Conservation (phyloP, 257 asterid genomes). For the Galeopsis tetrahit region DNA sequence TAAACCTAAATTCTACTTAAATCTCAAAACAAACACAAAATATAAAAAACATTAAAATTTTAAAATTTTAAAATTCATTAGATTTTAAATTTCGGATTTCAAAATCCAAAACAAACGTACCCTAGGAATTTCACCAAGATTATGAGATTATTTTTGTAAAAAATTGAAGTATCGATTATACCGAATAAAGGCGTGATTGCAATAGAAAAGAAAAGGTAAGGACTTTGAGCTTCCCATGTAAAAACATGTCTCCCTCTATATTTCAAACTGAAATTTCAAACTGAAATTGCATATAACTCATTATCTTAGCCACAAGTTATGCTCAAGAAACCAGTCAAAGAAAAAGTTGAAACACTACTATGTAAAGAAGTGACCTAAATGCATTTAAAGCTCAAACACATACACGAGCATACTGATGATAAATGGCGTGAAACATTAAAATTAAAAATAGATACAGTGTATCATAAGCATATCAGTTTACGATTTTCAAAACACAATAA, state of each 20-base stretch:
- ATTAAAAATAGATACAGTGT: background rate
- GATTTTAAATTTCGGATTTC: too few species aligned
- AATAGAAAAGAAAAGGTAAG: background rate
- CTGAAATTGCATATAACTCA: background rate
- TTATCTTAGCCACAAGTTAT: background rate
- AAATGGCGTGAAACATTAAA: background rate
- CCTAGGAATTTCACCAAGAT: too few species aligned
- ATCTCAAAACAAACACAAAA: too few species aligned
- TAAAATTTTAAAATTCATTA: too few species aligned
- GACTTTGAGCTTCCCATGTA: conserved; percentile 24
- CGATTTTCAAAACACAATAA: background rate
- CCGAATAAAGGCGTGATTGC: too few species aligned
- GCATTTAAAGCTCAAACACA: background rate
- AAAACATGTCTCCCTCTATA: conserved; percentile 4
- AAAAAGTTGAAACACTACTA: background rate
- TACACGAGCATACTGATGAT: conserved; percentile 11
- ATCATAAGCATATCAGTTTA: background rate
- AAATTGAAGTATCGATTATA: too few species aligned
- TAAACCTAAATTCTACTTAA: too few species aligned
- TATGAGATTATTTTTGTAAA: too few species aligned
- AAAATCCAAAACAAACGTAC: too few species aligned
- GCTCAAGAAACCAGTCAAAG: conserved; percentile 16
- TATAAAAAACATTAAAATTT: too few species aligned
- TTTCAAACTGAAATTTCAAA: conserved; percentile 13
- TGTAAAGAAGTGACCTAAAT: background rate